Conservation (phyloP, 495 filamentous ascomycete species). For the Aspergillus hancockii region DNA sequence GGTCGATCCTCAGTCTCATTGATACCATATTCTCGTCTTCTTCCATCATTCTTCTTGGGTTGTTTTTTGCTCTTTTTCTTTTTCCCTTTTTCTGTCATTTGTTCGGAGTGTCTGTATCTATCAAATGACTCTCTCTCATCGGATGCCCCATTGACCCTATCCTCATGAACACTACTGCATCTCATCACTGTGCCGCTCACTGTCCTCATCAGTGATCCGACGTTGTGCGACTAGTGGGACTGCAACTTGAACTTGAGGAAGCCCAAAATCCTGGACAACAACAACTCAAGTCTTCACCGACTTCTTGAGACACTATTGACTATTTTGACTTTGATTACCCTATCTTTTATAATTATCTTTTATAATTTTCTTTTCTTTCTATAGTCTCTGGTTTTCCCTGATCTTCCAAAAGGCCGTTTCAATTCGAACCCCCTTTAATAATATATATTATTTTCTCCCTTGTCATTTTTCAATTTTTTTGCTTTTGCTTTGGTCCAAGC, state of each 20-base stretch:
- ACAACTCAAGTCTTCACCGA: conserved; percentile 25
- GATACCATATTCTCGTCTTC: conserved; percentile 14
- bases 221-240: conserved; percentile 18
- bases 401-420: not conserved
- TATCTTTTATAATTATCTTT: not conserved
- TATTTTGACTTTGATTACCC: not conserved
- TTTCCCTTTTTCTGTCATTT: not conserved
- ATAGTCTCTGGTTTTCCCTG: conserved; percentile 2
- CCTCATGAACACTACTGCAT: not conserved
- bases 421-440: conserved; percentile 7
- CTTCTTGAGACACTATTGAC: conserved; percentile 17
- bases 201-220: conserved; percentile 3
- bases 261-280: conserved; percentile 17
- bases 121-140: not conserved
- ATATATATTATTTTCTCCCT: conserved; percentile 18
- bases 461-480: conserved; percentile 21
- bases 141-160: not conserved
- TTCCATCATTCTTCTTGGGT: not conserved
- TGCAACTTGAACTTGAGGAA: conserved; percentile 4
- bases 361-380: not conserved
- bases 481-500: conserved; percentile 3
- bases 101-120: conserved; percentile 6
- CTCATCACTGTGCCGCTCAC: conserved; percentile 1
- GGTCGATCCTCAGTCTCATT: conserved; percentile 3
- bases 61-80: conserved; percentile 2